These are phyloP conservation scores for Xylariaceae sp. DNA, from an alignment of 2,329 filamentous ascomycete species.

Conservation along the genomic window DNA sequence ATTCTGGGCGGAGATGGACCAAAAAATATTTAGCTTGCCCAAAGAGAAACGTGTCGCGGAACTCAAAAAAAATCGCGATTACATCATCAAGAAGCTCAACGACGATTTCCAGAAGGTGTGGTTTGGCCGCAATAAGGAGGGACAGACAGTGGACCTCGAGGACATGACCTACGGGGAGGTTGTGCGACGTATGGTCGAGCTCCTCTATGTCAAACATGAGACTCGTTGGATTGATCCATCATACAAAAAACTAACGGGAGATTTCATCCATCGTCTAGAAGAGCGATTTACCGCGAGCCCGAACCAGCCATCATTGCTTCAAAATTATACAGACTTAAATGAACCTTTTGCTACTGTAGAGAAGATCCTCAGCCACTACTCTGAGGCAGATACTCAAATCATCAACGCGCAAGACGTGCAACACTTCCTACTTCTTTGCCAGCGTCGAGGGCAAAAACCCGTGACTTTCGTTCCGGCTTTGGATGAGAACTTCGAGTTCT, in stretches of 20 bases:
- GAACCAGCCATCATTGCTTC: slow-evolving; percentile 80
- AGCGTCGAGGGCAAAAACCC: slow-evolving; percentile 91
- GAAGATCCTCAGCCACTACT: slow-evolving; percentile 80
- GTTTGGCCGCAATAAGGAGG: slow-evolving; percentile 86
- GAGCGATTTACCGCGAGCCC: slow-evolving; percentile 84
- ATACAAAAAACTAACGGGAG: slow-evolving; percentile 81
- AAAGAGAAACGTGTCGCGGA: slow-evolving; percentile 91
- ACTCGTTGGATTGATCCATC: slow-evolving; percentile 90
- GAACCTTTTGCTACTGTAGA: slow-evolving; percentile 80
- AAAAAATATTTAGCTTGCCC: slow-evolving; percentile 95
- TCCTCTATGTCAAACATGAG: slow-evolving; percentile 92
- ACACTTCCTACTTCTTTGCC: slow-evolving; percentile 92
- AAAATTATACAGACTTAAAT: slow-evolving; percentile 87
- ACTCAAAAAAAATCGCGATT: slow-evolving; percentile 84
- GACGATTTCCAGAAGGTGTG: slow-evolving; percentile 97
- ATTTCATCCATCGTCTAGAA: slow-evolving; percentile 96
- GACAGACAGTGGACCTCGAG: slow-evolving; percentile 83
- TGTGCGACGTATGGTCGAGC: slow-evolving; percentile 82
- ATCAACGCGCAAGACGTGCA: slow-evolving; percentile 99
- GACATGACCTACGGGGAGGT: slow-evolving; percentile 96
- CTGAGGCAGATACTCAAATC: slow-evolving; percentile 85
- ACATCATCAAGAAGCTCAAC: slow-evolving; percentile 95
- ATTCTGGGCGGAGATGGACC: slow-evolving; percentile 99
- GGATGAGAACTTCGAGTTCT: slow-evolving; percentile 97
- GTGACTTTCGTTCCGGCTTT: slow-evolving; percentile 95